Evolutionary conservation across 768 basidiomycete species (phyloP).

Genomic region (Mycena sanguinolenta): DNA sequence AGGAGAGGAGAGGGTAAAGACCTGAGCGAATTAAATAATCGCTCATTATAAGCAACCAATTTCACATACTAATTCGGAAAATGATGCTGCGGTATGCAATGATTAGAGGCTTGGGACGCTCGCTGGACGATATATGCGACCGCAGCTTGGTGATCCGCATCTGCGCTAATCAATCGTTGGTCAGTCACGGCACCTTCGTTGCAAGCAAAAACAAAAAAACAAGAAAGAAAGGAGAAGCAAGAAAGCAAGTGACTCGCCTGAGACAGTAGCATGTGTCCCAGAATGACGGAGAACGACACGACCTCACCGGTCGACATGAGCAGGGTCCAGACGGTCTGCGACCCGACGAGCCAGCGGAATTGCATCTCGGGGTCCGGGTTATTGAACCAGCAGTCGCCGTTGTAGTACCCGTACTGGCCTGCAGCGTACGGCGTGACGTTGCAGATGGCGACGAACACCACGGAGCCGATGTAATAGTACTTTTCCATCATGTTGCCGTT

Average conservation of each 20-base stretch:
- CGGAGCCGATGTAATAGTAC: conserved; percentile 13
- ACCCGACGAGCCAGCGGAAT: not conserved
- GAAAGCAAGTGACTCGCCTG: no score
- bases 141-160: no score
- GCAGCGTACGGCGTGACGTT: conserved; percentile 10
- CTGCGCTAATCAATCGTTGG: no score
- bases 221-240: no score
- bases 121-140: not conserved
- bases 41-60: not conserved
- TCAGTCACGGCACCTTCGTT: no score
- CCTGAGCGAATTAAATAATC: not conserved
- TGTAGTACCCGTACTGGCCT: conserved; percentile 2
- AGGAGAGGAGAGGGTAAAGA: conserved; percentile 12
- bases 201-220: no score
- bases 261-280: conserved; percentile 1
- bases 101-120: conserved; percentile 3
- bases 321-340: not conserved
- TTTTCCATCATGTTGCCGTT: conserved; percentile 13
- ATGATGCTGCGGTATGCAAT: conserved; percentile 7
- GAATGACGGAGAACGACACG: not conserved
- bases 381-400: not conserved
- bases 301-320: not conserved
- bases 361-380: not conserved
- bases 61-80: conserved; percentile 11
- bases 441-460: not conserved